Percentiles rank a stretch among this genome's conserved stretches.
These are phyloP conservation scores for Glycine latifolia DNA, from an alignment of 306 rosid species.

Conservation along the genomic window DNA sequence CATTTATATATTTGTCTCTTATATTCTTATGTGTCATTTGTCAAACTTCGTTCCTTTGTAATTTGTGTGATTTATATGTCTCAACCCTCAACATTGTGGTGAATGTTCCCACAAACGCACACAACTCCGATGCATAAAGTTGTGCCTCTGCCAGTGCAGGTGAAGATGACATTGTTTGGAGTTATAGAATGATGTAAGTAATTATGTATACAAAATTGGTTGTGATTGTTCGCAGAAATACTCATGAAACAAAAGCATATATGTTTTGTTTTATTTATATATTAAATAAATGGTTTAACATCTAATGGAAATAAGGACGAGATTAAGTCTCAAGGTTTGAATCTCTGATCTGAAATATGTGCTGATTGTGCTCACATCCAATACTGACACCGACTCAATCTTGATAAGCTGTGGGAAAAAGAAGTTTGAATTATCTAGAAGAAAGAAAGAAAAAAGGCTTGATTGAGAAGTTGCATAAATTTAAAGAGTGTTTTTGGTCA, in stretches of 20 bases:
- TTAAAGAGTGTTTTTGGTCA: too few species aligned
- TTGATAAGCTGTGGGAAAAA: too few species aligned
- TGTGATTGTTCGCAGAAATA: not conserved
- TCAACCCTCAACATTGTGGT: not conserved
- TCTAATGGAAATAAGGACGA: not conserved
- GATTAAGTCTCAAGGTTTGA: not conserved
- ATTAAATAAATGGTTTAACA: not conserved
- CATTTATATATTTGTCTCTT: not conserved
- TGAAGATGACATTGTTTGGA: too few species aligned
- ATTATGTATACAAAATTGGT: not conserved
- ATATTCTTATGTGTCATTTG: slow-evolving; percentile 2
- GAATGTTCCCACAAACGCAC: not conserved
- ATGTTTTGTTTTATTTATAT: not conserved
- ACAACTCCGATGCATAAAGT: not conserved
- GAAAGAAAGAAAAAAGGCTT: not conserved
- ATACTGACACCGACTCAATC: too few species aligned
- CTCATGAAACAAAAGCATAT: not conserved
- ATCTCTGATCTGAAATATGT: too few species aligned
- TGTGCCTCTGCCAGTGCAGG: not conserved
- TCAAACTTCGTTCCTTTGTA: not conserved
- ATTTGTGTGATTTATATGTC: not conserved
- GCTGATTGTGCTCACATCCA: too few species aligned
- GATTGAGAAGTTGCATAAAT: too few species aligned
- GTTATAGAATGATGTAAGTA: too few species aligned
- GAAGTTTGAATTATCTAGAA: not conserved